Percentiles rank a stretch among this genome's conserved stretches.
Evolutionary conservation across 1,284 basidiomycete species (phyloP).

Genomic region (Phylloboletellus chloephorus): DNA sequence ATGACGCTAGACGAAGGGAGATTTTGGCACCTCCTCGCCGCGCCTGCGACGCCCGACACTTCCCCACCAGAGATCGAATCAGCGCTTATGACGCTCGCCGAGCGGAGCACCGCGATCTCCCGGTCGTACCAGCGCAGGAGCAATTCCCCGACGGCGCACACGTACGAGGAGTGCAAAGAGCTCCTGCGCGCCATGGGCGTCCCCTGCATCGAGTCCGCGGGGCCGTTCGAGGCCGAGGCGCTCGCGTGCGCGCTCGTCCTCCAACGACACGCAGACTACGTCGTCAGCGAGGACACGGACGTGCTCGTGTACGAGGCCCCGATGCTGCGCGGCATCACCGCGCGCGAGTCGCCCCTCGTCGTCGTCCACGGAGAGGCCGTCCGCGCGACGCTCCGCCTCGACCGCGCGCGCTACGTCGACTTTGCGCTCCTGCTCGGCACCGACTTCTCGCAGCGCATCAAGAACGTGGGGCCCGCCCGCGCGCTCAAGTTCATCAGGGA

Average conservation of each 20-base stretch:
- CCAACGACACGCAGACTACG: constrained; percentile 72
- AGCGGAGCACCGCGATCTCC: constrained; percentile 50
- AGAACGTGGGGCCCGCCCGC: constrained; percentile 67
- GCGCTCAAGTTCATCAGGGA: constrained; percentile 68
- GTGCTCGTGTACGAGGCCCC: constrained; percentile 76
- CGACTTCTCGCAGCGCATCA: constrained; percentile 81
- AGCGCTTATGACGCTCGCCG: constrained; percentile 37
- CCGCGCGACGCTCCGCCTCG: constrained; percentile 54
- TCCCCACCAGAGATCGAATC: constrained; percentile 21
- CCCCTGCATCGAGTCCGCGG: constrained; percentile 60
- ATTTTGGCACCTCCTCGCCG: constrained; percentile 51
- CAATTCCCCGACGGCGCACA: constrained; percentile 51
- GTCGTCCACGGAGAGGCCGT: constrained; percentile 61
- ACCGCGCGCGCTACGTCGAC: constrained; percentile 62
- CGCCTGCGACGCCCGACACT: constrained; percentile 6
- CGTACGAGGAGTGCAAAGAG: constrained; percentile 58
- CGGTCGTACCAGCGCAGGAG: constrained; percentile 59
- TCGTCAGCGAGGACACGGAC: constrained; percentile 85
- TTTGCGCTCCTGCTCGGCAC: constrained; percentile 83
- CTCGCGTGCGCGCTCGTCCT: constrained; percentile 71
- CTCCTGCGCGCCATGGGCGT: constrained; percentile 74
- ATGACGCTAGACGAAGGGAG: constrained; percentile 57
- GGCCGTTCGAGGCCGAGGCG: constrained; percentile 78
- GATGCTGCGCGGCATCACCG: constrained; percentile 69
- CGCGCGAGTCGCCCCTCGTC: constrained; percentile 50